These are phyloP conservation scores for Psilocybe cyanescens DNA, from an alignment of 768 basidiomycete species.

Conservation along the genomic window DNA sequence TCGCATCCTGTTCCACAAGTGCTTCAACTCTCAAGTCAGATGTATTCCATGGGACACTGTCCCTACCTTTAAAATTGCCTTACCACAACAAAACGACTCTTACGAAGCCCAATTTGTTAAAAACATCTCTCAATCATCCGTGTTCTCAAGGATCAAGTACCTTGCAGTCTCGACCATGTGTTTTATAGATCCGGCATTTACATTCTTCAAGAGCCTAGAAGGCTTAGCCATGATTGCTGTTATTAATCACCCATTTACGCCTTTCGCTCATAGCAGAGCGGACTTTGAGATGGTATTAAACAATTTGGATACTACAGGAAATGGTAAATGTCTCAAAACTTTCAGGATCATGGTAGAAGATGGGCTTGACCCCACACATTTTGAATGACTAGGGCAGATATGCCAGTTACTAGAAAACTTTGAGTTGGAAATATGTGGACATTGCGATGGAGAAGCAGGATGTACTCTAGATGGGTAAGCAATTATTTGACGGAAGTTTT, in stretches of 20 bases:
- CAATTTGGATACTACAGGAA: constrained; percentile 30
- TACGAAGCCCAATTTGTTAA: neutral
- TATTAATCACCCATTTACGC: constrained; percentile 37
- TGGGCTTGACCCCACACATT: constrained; percentile 36
- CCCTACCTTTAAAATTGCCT: neutral
- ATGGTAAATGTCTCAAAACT: constrained; percentile 25
- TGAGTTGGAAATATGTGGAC: constrained; percentile 47
- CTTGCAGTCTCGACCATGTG: constrained; percentile 44
- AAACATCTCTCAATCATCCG: constrained; percentile 21
- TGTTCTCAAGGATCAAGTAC: constrained; percentile 33
- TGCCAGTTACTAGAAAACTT: constrained; percentile 41
- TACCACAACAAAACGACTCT: neutral
- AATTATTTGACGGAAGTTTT: neutral
- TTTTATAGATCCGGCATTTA: constrained; percentile 32
- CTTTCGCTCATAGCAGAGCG: constrained; percentile 35
- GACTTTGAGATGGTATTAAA: constrained; percentile 36
- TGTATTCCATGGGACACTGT: too few species aligned
- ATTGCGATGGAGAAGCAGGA: constrained; percentile 41
- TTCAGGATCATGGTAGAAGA: constrained; percentile 46
- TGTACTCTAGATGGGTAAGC: constrained; percentile 39
- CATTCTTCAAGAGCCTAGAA: constrained; percentile 33
- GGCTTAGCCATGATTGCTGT: constrained; percentile 40
- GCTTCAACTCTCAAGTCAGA: constrained; percentile 14
- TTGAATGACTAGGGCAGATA: constrained; percentile 30
- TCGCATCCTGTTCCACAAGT: neutral